A percentile compares a stretch with the other conserved stretches of the same genome.
Conservation (phyloP, 2,329 filamentous ascomycete species). For the Pestalotiopsis sp. region DNA sequence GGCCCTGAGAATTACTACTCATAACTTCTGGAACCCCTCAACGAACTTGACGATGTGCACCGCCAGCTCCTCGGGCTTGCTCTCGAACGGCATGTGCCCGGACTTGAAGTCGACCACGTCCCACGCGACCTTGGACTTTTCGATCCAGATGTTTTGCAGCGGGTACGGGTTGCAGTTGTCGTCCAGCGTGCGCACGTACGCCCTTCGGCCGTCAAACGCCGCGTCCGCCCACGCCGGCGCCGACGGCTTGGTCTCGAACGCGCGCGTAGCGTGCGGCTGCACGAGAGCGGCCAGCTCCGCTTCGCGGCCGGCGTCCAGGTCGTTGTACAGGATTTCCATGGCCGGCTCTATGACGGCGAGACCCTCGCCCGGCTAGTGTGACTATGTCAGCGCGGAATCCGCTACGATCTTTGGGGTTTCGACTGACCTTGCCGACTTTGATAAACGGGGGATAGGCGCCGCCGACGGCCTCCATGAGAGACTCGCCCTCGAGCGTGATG, state of each 20-base stretch:
- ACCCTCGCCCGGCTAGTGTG: slow-evolving; percentile 13
- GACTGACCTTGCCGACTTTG: slow-evolving; percentile 15
- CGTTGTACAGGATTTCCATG: slow-evolving; percentile 22
- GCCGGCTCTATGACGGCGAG: slow-evolving; percentile 22
- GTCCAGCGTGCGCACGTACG: slow-evolving; percentile 20
- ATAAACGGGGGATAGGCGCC: slow-evolving; percentile 22
- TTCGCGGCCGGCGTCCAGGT: slow-evolving; percentile 17
- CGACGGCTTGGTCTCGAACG: slow-evolving; percentile 18
- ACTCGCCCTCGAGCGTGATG: slow-evolving; percentile 20
- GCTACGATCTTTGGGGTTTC: background rate
- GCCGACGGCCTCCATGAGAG: slow-evolving; percentile 15
- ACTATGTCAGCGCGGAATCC: background rate
- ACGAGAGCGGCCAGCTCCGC: slow-evolving; percentile 14
- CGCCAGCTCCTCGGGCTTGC: slow-evolving; percentile 20
- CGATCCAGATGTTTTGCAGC: slow-evolving; percentile 23
- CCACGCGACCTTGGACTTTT: slow-evolving; percentile 25
- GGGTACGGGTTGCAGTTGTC: slow-evolving; percentile 21
- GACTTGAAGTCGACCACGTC: slow-evolving; percentile 23
- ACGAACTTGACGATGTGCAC: slow-evolving; percentile 17
- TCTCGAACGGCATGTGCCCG: slow-evolving; percentile 28
- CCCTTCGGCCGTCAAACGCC: slow-evolving; percentile 18
- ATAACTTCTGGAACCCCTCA: slow-evolving; percentile 8
- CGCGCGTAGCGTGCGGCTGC: slow-evolving; percentile 18
- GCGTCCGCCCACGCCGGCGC: slow-evolving; percentile 21
- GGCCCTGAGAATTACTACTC: background rate